Base-by-base conservation (phyloP, 202 grass and related monocot species). In the Digitaria exilis region DNA sequence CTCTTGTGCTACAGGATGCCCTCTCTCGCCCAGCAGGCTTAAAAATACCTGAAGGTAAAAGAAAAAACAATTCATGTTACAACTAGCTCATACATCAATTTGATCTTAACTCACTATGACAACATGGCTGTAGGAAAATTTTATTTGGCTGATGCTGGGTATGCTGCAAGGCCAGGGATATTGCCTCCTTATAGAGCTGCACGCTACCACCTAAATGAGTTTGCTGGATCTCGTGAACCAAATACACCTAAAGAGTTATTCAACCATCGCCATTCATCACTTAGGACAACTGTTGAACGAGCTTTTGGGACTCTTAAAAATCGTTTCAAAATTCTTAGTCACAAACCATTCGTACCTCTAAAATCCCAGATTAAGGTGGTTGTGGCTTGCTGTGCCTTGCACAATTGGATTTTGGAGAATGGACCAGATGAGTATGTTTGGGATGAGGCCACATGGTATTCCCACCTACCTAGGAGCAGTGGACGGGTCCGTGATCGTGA, bases 71-170 rank as follows among this genome's bases (percentile, higher is more conserved):
- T 52, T 50, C 8, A 31, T 21, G 51, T 22, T 54, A n/a, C 44
- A 21, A 21, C 19, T 54, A 8, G 2, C 19, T n/a, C 19, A 6
- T 54, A n/a, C 18, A 54, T 54, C 51, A 54, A n/a, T n/a, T 54
- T 54, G 19, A 54, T 6, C 5, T 54, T 54, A 21, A 54, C 51
- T 54, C 51, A n/a, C 8, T n/a, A n/a, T 54, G 7, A 2, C 19
- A 25, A 75, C 3, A 15, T 70, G 34, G 1, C 3, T 49, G n/a
- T 65, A 84, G 58, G 58, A 8, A 79, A 78, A 5, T 71, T 25
- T 48, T 85, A 44, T 19, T 75, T 79, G 50, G 62, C 29, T 44
- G 49, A 71, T 85, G 61, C 6, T 30, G n/a, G 72, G 46, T 79
- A 41, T 24, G 52, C 24, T 43, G 6, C 2, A 0, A 66, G 52